Conservation (phyloP, 371 early-diverging fungal species). For the Cladochytrium tenue region DNA sequence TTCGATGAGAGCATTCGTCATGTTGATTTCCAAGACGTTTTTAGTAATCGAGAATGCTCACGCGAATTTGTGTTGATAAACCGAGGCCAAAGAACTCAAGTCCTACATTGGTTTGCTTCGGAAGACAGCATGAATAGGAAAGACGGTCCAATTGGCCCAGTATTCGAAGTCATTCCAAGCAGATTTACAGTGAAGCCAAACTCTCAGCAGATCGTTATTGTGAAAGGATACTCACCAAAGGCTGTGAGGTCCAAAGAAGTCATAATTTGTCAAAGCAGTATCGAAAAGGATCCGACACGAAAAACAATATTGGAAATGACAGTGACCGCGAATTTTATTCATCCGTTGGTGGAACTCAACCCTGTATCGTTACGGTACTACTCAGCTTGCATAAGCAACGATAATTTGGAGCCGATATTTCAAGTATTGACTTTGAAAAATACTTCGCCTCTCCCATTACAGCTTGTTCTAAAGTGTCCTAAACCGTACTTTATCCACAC, state of each 20-base stretch:
- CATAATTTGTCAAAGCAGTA: constrained; percentile 43
- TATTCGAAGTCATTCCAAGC: constrained; percentile 48
- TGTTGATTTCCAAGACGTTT: constrained; percentile 52
- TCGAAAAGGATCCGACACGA: constrained; percentile 54
- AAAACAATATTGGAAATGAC: constrained; percentile 30
- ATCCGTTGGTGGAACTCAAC: constrained; percentile 42
- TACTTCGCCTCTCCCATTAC: constrained; percentile 45
- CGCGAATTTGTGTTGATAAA: constrained; percentile 46
- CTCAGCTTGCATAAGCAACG: constrained; percentile 40
- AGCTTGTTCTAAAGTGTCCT: constrained; percentile 41
- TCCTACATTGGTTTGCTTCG: constrained; percentile 42
- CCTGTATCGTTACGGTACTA: constrained; percentile 40
- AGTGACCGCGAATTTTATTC: constrained; percentile 51
- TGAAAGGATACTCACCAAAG: constrained; percentile 42
- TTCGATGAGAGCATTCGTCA: constrained; percentile 42
- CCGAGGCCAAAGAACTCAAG: constrained; percentile 50
- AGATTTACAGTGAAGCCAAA: constrained; percentile 51
- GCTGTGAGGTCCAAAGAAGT: constrained; percentile 34
- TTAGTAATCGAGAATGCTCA: constrained; percentile 47
- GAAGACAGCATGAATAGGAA: constrained; percentile 29
- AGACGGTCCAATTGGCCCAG: constrained; percentile 19
- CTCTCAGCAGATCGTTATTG: constrained; percentile 35
- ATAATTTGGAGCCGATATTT: constrained; percentile 31
- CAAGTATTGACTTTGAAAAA: constrained; percentile 42
- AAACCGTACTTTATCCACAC: constrained; percentile 37